A percentile compares a stretch with the other conserved stretches of the same genome.
phyloP scores from a whole-genome alignment of 169 alveolate genomes.

The Plasmodium gaboni region DNA sequence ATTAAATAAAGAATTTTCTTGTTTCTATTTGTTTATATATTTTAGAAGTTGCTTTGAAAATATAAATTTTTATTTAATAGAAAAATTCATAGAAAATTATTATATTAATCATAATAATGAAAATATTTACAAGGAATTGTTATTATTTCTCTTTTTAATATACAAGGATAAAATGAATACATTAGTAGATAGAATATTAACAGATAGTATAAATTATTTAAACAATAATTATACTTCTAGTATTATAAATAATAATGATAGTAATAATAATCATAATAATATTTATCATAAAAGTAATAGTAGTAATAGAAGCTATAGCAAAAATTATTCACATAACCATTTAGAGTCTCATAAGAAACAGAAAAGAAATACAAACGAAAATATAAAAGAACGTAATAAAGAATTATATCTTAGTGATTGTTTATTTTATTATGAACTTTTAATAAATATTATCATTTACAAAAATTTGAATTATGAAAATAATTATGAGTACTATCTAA shows the following conservation, averaged over 20 bases:
- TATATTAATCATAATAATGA: conserved; percentile 57
- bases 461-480: conserved; percentile 59
- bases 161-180: conserved; percentile 69
- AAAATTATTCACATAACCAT: no score
- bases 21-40: conserved; percentile 52
- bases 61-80: conserved; percentile 71
- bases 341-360: conserved; percentile 7
- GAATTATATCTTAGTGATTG: conserved; percentile 20
- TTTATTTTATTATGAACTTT: conserved; percentile 46
- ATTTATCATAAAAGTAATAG: no score
- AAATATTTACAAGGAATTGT: conserved; percentile 54
- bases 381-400: conserved; percentile 7
- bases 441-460: conserved; percentile 50
- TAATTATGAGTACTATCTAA: conserved; percentile 63
- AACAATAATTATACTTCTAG: background rate
- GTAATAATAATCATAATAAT: no score
- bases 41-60: conserved; percentile 57
- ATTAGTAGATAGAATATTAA: conserved; percentile 52
- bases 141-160: conserved; percentile 62
- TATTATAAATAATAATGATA: no score
- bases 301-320: no score
- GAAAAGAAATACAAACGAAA: conserved; percentile 23
- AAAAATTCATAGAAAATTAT: conserved; percentile 70
- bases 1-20: conserved; percentile 34
- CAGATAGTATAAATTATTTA: conserved; percentile 31